phyloP scores from a whole-genome alignment of 176 grass and related monocot species.

The Melocanna baccifera region DNA sequence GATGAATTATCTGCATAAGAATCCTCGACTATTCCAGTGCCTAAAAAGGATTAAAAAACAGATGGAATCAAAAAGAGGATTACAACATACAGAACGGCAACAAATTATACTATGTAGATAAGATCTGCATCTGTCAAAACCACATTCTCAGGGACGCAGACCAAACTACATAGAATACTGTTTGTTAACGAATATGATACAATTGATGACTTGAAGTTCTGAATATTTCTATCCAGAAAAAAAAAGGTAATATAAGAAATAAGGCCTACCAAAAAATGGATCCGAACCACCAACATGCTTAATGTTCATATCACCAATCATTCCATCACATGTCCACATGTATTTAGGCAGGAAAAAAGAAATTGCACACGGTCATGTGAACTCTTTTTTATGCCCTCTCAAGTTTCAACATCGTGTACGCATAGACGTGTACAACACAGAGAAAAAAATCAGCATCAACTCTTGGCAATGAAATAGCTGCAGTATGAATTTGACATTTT shows the following conservation, averaged over 20 bases:
- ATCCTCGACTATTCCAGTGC: neutral
- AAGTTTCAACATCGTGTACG: neutral
- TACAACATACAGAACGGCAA: neutral
- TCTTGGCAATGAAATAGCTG: constrained; percentile 13
- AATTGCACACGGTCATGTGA: neutral
- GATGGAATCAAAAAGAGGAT: neutral
- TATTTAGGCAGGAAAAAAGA: neutral
- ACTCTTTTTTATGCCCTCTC: neutral
- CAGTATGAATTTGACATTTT: neutral
- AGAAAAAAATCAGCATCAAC: neutral
- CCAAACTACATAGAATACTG: neutral
- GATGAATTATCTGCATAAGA: constrained; percentile 16
- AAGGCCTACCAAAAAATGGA: constrained; percentile 9
- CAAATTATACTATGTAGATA: neutral
- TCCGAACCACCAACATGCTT: neutral
- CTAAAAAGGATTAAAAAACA: neutral
- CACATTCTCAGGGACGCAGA: neutral
- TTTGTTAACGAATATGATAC: neutral
- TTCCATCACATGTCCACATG: neutral
- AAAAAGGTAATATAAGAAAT: neutral
- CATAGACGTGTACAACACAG: neutral
- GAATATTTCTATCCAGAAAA: constrained; percentile 2
- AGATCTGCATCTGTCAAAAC: neutral
- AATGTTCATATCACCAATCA: neutral
- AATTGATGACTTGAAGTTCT: neutral